phyloP scores from a whole-genome alignment of 495 filamentous ascomycete species.

The Trichoderma erinaceum region DNA sequence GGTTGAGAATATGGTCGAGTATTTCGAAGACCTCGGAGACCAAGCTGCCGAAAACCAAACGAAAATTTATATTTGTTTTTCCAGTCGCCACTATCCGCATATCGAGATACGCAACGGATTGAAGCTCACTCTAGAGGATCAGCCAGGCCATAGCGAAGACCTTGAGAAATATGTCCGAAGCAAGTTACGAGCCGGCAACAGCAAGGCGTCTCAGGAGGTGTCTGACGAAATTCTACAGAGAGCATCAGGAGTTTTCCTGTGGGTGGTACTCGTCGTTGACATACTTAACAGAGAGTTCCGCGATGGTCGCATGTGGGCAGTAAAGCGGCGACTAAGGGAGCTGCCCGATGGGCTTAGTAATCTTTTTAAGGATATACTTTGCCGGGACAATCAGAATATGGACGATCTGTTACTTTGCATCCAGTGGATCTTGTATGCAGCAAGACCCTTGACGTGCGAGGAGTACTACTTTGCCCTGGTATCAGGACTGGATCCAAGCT shows the following conservation, averaged over 20 bases:
- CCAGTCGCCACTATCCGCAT: conserved; percentile 32
- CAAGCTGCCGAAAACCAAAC: background rate
- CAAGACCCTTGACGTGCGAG: conserved; percentile 25
- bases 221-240: conserved; percentile 26
- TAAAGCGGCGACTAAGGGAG: conserved; percentile 23
- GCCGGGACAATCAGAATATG: conserved; percentile 23
- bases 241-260: conserved; percentile 37
- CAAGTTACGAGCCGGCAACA: conserved; percentile 2
- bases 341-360: conserved; percentile 30
- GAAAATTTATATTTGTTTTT: conserved; percentile 19
- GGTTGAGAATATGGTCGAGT: conserved; percentile 18
- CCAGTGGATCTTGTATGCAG: conserved; percentile 34
- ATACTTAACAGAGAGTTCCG: conserved; percentile 34
- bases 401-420: conserved; percentile 29
- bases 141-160: conserved; percentile 20
- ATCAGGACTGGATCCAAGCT: conserved; percentile 14
- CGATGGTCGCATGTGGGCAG: conserved; percentile 22
- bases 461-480: conserved; percentile 33
- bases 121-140: conserved; percentile 23
- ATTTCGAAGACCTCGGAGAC: conserved; percentile 22
- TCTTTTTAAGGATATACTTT: conserved; percentile 34
- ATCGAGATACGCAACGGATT: conserved; percentile 21
- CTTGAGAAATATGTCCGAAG: conserved; percentile 14
- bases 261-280: conserved; percentile 34
- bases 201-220: conserved; percentile 18